Evolutionary conservation across 768 basidiomycete genomes (phyloP), one percentile per base, ranked within the genome.

Genomic region (Tulasnella sp.): DNA sequence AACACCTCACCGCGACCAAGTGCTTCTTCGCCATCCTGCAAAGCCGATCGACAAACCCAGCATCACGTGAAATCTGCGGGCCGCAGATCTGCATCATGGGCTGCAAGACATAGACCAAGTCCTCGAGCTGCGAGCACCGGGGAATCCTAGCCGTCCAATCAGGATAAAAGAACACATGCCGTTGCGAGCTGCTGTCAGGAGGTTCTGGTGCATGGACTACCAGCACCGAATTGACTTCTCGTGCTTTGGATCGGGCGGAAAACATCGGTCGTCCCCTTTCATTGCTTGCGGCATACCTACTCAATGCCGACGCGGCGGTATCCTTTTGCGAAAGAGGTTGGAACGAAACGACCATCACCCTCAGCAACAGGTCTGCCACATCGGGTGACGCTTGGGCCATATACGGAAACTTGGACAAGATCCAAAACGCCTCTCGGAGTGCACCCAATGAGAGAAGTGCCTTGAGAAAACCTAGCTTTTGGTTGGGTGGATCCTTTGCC

Each of bases 381-480:
- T 91, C 85, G 0, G 83, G 79, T 57, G 85, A 78, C 32, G 82
- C 80, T 61, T 89, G 83, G 17, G 85, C 80, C 43, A 96, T 69
- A 84, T 89, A 91, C 4, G 86, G 86, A 67, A 81, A 91, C 65
- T 82, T 82, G 45, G 84, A 78, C 65, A 98, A 69, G 60, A 98
- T 79, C 29, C 81, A 79, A 50, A 90, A 69, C 7, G 87, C 82
- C 1, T 87, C 82, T 43, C 82, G 79, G 49, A 93, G 64, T 23
- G 87, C 87, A 4, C 96, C 96, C 45, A 98, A 72, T 31, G 88
- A 75, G 29, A 99, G 79, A n/a, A 98, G 72, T 12, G 88, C 86
- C 41, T 74, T 72, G 31, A 92, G 68, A 29, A 99, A 73, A 17
- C 80, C 82, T 32, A 85, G 76, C 64, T 89, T 89, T 67, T 98